phyloP scores from a whole-genome alignment of 768 basidiomycete genomes.

The Paxillus involutus region DNA sequence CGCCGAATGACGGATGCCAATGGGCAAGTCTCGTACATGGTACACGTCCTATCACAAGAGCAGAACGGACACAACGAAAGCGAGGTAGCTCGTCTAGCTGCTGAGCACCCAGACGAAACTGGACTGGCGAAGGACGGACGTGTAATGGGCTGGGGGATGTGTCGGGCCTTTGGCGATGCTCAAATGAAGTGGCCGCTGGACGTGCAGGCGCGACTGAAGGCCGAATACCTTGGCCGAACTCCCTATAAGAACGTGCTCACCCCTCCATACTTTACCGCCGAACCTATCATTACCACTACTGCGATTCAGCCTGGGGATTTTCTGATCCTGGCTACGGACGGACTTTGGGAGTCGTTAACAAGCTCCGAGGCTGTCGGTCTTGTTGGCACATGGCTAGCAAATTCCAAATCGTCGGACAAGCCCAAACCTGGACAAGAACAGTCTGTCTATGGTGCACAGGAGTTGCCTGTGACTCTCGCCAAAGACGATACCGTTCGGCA shows the following conservation, averaged over 20 bases:
- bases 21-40: constrained; percentile 35
- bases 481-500: constrained; percentile 37
- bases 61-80: constrained; percentile 35
- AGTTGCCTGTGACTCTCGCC: constrained; percentile 32
- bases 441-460: constrained; percentile 7
- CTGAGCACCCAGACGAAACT: constrained; percentile 31
- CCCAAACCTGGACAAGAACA: neutral
- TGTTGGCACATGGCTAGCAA: constrained; percentile 41
- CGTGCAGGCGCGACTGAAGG: constrained; percentile 35
- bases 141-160: constrained; percentile 38
- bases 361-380: constrained; percentile 56
- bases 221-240: constrained; percentile 35
- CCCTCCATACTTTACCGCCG: constrained; percentile 53
- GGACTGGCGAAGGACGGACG: constrained; percentile 33
- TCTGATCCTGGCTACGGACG: constrained; percentile 52
- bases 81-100: constrained; percentile 32
- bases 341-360: constrained; percentile 53
- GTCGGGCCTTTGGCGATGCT: constrained; percentile 46
- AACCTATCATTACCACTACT: constrained; percentile 48
- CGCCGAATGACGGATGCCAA: constrained; percentile 29
- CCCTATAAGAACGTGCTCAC: constrained; percentile 35
- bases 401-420: constrained; percentile 24
- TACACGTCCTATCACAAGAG: constrained; percentile 39
- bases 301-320: constrained; percentile 48
- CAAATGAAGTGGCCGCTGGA: constrained; percentile 42